Base-by-base conservation (phyloP, 2,329 filamentous ascomycete genomes). In the Grosmannia huntii region DNA sequence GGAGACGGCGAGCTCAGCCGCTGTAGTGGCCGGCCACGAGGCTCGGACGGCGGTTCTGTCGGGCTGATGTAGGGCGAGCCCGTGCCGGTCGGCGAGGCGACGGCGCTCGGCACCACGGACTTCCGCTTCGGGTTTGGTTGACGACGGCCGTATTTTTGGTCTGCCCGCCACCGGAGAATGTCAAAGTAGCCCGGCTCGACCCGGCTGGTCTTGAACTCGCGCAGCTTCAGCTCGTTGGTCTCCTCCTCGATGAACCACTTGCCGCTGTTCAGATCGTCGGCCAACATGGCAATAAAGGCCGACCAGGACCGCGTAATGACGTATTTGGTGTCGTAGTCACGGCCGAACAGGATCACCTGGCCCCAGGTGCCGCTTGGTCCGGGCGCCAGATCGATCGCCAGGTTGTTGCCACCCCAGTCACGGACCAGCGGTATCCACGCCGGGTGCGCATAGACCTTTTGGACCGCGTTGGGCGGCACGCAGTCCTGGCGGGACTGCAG, bases 291-390 rank as follows among this genome's bases (percentile, higher is more conserved):
- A 23, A 99, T 74, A 68, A 99, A 91, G 11, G 86, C 81, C 19
- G 85, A 83, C 94, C 94, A 99, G 1, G 92, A 97, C 61, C 89
- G 84, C 33, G 94, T 89, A 59, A 99, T 81, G 7, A 99, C 94
- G 68, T 96, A 99, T 75, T 99, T 99, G 72, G 89, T 96, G 69
- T 99, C 94, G 72, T 96, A 99, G 74, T 99, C 94, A 61, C 94
- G 89, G 55, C 94, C 94, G 70, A 95, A 96, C 61, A 99, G 80
- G 66, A 99, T 96, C 64, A 99, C 84, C 70, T 99, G 94, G 57
- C 94, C 94, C 92, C 94, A 99, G 69, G 85, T 87, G 46, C 94
- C 94, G 53, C 82, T 81, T 11, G 92, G 89, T 2, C 94, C 94
- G 25, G 94, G 94, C 7, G 91, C 89, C 60, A 99, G 77, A 71